A percentile compares a stretch with the other conserved stretches of the same genome.
Conservation (phyloP, 1,284 basidiomycete species). For the Stereum hirsutum region DNA sequence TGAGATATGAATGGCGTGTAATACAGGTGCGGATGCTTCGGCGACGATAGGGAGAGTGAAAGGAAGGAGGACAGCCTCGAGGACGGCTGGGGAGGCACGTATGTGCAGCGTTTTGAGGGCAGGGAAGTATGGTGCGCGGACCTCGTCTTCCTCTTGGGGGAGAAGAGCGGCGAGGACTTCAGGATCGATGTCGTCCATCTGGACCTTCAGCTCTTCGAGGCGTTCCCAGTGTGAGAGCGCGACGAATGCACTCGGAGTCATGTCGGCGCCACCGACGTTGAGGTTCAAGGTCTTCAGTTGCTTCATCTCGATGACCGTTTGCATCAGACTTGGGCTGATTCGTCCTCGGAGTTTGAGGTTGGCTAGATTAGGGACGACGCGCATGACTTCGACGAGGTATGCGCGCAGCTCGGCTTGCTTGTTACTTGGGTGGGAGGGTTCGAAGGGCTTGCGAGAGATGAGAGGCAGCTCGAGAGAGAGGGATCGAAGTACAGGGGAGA, state of each 20-base stretch:
- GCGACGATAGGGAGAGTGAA: conserved; percentile 19
- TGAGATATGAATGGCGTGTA: conserved; percentile 31
- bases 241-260: conserved; percentile 30
- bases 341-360: conserved; percentile 37
- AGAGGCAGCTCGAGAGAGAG: conserved; percentile 38
- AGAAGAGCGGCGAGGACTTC: conserved; percentile 21
- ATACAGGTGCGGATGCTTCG: conserved; percentile 19
- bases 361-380: conserved; percentile 22
- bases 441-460: conserved; percentile 10
- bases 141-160: conserved; percentile 2
- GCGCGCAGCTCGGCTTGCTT: conserved; percentile 10
- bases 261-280: conserved; percentile 26
- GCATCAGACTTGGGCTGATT: conserved; percentile 26
- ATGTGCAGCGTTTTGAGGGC: conserved; percentile 34
- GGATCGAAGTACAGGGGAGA: conserved; percentile 26
- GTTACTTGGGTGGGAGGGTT: too few species aligned
- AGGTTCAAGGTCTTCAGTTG: conserved; percentile 34
- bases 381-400: conserved; percentile 13
- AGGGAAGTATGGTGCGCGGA: conserved; percentile 24
- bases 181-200: conserved; percentile 32
- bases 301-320: conserved; percentile 26
- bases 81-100: conserved; percentile 21
- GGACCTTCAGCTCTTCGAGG: conserved; percentile 37
- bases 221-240: conserved; percentile 31
- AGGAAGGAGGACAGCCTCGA: conserved; percentile 22